These are phyloP conservation scores for Phytophthora rubi DNA, from an alignment of 352 stramenopile species.

Conservation along the genomic window DNA sequence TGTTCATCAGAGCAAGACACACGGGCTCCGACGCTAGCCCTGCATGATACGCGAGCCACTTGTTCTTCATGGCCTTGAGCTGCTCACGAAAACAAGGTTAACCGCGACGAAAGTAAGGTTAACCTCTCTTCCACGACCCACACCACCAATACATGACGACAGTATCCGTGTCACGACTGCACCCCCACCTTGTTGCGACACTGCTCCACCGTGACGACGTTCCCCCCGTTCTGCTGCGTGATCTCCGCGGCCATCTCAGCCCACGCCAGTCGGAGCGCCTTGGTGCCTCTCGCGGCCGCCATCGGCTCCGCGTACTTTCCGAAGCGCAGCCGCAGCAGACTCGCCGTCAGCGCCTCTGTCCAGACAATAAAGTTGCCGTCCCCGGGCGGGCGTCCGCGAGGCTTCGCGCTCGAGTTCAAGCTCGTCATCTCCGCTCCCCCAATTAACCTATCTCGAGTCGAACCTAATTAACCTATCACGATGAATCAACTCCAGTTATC, in stretches of 20 bases:
- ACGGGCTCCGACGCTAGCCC: constrained; percentile 12
- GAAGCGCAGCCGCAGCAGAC: constrained; percentile 28
- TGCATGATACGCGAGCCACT: constrained; percentile 30
- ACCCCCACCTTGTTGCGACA: constrained; percentile 33
- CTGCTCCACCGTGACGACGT: constrained; percentile 20
- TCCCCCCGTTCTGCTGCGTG: constrained; percentile 16
- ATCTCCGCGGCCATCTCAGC: constrained; percentile 16
- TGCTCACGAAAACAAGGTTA: constrained; percentile 10
- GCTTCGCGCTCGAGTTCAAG: constrained; percentile 9
- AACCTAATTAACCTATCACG: no score
- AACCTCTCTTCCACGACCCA: constrained; percentile 1
- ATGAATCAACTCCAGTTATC: not conserved
- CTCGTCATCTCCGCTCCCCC: not conserved
- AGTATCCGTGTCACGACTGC: not conserved
- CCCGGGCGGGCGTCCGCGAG: constrained; percentile 25
- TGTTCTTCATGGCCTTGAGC: constrained; percentile 33
- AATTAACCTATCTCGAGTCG: no score
- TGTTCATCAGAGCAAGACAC: constrained; percentile 27
- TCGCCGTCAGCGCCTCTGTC: constrained; percentile 21
- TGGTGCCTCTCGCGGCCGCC: constrained; percentile 21
- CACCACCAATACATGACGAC: not conserved
- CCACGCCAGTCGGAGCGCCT: constrained; percentile 27
- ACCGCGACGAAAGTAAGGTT: constrained; percentile 4
- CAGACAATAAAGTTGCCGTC: constrained; percentile 32
- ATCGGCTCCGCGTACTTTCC: constrained; percentile 25